These are phyloP conservation scores for Tephrocybe sp. DNA, from an alignment of 768 basidiomycete species.

Conservation along the genomic window DNA sequence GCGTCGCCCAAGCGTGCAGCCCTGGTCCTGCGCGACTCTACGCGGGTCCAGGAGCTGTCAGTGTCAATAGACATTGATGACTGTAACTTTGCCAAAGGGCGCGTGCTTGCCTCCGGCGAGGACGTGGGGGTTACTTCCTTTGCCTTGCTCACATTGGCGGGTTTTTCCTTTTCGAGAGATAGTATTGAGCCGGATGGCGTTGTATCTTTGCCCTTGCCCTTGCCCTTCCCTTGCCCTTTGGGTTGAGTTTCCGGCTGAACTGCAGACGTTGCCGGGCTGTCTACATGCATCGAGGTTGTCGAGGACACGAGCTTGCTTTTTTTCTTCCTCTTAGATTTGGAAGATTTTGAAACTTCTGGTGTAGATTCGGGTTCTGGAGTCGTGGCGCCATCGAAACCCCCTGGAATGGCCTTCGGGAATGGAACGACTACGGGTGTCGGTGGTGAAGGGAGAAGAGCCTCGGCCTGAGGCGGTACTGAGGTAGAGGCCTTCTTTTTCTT, in stretches of 20 bases:
- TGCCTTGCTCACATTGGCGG: slow-evolving; percentile 23
- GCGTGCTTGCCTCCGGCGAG: slow-evolving; percentile 16
- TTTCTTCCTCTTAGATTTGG: slow-evolving; percentile 19
- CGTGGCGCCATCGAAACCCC: slow-evolving; percentile 34
- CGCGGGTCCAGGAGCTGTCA: slow-evolving; percentile 71
- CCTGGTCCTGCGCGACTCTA: slow-evolving; percentile 41
- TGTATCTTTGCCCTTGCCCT: slow-evolving; percentile 43
- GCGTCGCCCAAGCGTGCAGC: slow-evolving; percentile 27
- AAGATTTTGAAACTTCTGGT: neutral
- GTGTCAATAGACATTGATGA: slow-evolving; percentile 43
- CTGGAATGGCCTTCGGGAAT: slow-evolving; percentile 41
- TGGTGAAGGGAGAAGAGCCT: slow-evolving; percentile 1
- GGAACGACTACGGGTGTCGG: slow-evolving; percentile 20
- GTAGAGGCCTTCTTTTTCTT: slow-evolving; percentile 18
- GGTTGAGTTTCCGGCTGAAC: neutral
- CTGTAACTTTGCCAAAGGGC: slow-evolving; percentile 19
- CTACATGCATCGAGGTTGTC: neutral
- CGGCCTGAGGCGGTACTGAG: neutral
- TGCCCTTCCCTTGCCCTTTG: slow-evolving; percentile 18
- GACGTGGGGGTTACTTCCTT: slow-evolving; percentile 24
- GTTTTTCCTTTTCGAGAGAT: too few species aligned
- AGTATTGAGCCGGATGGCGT: too few species aligned
- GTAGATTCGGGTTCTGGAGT: neutral
- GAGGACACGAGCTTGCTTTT: slow-evolving; percentile 35
- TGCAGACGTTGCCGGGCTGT: neutral